These are phyloP conservation scores for Fragilariopsis cylindrus DNA, from an alignment of 108 stramenopile species.

Conservation along the genomic window DNA sequence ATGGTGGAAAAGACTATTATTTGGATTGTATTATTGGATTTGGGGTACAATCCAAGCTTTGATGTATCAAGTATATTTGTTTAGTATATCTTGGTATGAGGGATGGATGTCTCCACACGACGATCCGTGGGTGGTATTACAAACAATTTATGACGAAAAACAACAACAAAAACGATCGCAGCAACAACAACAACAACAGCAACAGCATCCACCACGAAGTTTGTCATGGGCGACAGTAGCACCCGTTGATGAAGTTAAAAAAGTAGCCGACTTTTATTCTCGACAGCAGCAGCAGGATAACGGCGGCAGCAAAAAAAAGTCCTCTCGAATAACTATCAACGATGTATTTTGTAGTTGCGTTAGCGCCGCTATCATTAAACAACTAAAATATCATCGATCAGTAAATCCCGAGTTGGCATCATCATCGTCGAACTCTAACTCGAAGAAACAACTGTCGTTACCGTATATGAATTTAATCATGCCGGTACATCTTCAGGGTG, in stretches of 20 bases:
- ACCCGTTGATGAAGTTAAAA: conserved; percentile 73
- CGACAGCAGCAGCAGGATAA: not conserved
- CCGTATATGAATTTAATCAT: conserved; percentile 66
- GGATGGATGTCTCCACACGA: not conserved
- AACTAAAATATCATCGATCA: conserved; percentile 61
- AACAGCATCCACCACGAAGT: conserved; percentile 35
- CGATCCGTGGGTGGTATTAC: conserved; percentile 48
- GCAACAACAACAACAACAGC: not conserved
- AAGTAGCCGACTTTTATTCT: conserved; percentile 46
- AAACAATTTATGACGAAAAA: conserved; percentile 3
- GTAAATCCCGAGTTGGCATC: conserved; percentile 10
- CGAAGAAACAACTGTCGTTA: conserved; percentile 1
- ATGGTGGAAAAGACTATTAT: conserved; percentile 34
- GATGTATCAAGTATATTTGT: conserved; percentile 56
- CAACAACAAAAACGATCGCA: not conserved
- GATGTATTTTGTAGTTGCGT: conserved; percentile 83
- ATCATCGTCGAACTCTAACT: not conserved
- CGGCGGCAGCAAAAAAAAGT: conserved; percentile 16
- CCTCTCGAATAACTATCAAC: conserved; percentile 61
- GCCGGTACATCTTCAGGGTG: conserved; percentile 83
- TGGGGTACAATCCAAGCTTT: conserved; percentile 55
- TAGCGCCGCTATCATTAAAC: conserved; percentile 62
- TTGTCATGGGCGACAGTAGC: conserved; percentile 75
- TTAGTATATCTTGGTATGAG: conserved; percentile 22
- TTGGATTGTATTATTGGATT: conserved; percentile 59